Base-by-base conservation (phyloP, 2,329 filamentous ascomycete genomes). In the Paracamarosporium sp. region DNA sequence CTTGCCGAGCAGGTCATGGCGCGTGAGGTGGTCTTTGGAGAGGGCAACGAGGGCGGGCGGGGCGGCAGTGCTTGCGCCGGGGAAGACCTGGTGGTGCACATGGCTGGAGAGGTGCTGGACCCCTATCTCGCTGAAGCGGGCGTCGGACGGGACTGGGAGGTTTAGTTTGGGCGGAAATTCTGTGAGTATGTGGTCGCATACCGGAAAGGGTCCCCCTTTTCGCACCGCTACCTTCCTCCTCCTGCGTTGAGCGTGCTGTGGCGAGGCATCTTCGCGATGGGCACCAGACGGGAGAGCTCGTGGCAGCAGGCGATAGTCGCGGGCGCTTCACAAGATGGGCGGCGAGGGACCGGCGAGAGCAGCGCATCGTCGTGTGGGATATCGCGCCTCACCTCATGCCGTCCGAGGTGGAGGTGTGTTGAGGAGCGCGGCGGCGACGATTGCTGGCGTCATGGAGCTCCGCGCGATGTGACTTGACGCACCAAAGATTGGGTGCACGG, bases 81-180 rank as follows among this genome's bases (percentile, higher is more conserved):
- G 86, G 71, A 99, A 99, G 40, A 99, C 80, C 77, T 98, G 95
- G 1, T 85, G 74, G 76, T 94, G 91, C 43, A 99, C 84, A 80
- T 93, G 85, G 57, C 85, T 83, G 81, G 93, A 97, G 66, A 99
- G 82, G 71, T 98, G 94, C 79, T 99, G 95, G 36, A 99, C 92
- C 52, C 92, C 92, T 68, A 99, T 93, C 66, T 96, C 91, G 78
- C 96, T 99, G 81, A 90, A 92, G 64, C 95, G 88, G 47, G 92
- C 82, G 55, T 84, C 78, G 6, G 81, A 78, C n/a, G 76, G 68
- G 28, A 78, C 70, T 76, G 66, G 8, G 33, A 33, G 1, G 8
- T 9, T 55, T 48, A 55, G 45, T 66, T 35, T 65, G 63, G 36
- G 4, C 13, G 58, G 20, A 51, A n/a, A 22, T 22, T 25, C 12